These are phyloP conservation scores for Auxenochlorella pyrenoidosa DNA, from an alignment of 139 green algal species.

Conservation along the genomic window DNA sequence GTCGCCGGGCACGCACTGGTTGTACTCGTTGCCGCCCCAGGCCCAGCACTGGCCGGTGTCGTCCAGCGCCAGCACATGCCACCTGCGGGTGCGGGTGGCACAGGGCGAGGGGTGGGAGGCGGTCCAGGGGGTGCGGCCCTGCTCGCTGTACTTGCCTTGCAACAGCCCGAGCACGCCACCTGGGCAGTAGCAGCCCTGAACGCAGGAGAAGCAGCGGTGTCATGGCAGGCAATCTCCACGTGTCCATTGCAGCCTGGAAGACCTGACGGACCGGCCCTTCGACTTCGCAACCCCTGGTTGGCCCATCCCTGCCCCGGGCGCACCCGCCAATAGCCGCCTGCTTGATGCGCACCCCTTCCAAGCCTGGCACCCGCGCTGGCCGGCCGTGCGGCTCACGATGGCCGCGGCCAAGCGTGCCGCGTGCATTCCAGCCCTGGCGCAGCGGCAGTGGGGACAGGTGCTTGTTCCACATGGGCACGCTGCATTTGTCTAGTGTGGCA, in stretches of 20 bases:
- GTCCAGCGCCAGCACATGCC: constrained; percentile 88
- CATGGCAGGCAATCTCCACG: too few species aligned
- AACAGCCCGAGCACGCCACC: too few species aligned
- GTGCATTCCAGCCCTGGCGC: constrained; percentile 81
- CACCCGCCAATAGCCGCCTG: constrained; percentile 88
- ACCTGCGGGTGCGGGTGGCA: constrained; percentile 40
- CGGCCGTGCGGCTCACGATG: constrained; percentile 68
- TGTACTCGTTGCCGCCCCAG: constrained; percentile 94
- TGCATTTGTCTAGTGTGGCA: background rate
- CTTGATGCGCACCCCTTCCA: constrained; percentile 70
- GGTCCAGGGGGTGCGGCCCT: too few species aligned
- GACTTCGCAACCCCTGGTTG: too few species aligned
- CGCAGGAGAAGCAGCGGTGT: too few species aligned
- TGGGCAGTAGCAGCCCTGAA: too few species aligned
- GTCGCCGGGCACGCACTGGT: constrained; percentile 71
- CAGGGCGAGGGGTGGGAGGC: background rate
- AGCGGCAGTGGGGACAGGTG: background rate
- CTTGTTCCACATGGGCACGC: background rate
- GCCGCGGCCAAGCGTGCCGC: constrained; percentile 84
- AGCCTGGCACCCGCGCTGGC: constrained; percentile 67
- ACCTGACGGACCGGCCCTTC: too few species aligned
- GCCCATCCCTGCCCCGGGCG: background rate
- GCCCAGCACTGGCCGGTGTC: constrained; percentile 55
- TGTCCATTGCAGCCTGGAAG: too few species aligned
- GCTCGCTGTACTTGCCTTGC: too few species aligned